Percentiles rank a stretch among this genome's conserved stretches.
These are phyloP conservation scores for Gaeumannomyces tritici DNA, from an alignment of 2,329 filamentous ascomycete species.

Conservation along the genomic window DNA sequence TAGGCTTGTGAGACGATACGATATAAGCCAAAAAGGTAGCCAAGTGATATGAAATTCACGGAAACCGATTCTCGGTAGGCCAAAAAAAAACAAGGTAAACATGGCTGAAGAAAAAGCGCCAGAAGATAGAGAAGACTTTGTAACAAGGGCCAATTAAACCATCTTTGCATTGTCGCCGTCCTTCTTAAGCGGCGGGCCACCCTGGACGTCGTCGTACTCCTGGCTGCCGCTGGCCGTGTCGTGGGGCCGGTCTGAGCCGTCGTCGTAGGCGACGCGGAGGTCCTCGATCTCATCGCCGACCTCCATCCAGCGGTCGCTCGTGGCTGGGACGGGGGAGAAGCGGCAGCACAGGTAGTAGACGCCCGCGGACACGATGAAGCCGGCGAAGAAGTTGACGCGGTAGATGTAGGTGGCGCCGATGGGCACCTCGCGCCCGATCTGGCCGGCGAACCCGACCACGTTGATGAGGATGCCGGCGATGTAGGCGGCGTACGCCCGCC, in stretches of 20 bases:
- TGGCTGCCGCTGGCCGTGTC: slow-evolving; percentile 3
- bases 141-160: not conserved
- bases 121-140: too few relatives aligned
- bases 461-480: slow-evolving; percentile 79
- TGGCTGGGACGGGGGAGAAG: slow-evolving; percentile 63
- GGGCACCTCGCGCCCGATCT: slow-evolving; percentile 63
- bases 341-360: slow-evolving; percentile 65
- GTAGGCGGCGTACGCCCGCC: slow-evolving; percentile 77
- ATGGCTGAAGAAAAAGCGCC: not conserved
- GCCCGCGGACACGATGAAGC: slow-evolving; percentile 59
- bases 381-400: slow-evolving; percentile 82
- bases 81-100: not conserved
- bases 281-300: slow-evolving; percentile 55
- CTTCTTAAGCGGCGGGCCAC: not conserved
- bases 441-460: slow-evolving; percentile 82
- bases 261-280: slow-evolving; percentile 35
- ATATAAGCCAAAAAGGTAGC: not conserved
- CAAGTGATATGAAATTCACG: not conserved
- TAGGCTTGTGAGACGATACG: too few relatives aligned
- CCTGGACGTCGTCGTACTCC: slow-evolving; percentile 1
- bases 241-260: not conserved
- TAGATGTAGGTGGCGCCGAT: slow-evolving; percentile 77
- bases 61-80: not conserved
- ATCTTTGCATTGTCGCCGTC: not conserved
- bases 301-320: slow-evolving; percentile 69